Conservation (phyloP, 2,329 filamentous ascomycete genomes). For the Alternaria arbusti region DNA sequence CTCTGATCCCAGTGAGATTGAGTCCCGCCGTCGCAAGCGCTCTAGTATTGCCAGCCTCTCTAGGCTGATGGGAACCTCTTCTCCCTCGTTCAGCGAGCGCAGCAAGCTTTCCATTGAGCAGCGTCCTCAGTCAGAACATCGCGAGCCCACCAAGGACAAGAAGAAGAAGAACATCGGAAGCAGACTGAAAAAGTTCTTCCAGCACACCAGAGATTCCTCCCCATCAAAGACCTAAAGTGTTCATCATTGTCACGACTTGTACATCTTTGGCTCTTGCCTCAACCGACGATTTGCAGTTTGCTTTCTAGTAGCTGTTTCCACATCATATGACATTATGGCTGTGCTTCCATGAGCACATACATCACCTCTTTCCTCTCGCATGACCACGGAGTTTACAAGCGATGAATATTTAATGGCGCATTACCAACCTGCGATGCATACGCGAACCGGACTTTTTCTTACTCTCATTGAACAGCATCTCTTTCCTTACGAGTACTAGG, state of each 20-base stretch:
- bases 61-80: conserved; percentile 71
- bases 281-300: conserved; percentile 26
- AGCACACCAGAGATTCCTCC: conserved; percentile 50
- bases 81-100: conserved; percentile 68
- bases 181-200: conserved; percentile 76
- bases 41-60: conserved; percentile 80
- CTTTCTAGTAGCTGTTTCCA: conserved; percentile 25
- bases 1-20: conserved; percentile 49
- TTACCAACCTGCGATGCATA: conserved; percentile 38
- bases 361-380: conserved; percentile 37
- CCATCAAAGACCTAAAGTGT: conserved; percentile 27
- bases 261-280: conserved; percentile 21
- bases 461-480: conserved; percentile 37
- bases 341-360: conserved; percentile 25
- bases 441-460: conserved; percentile 38
- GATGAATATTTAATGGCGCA: conserved; percentile 49
- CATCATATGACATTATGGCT: conserved; percentile 46
- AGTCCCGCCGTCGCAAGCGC: conserved; percentile 69
- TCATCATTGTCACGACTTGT: conserved; percentile 7
- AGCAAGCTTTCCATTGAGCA: conserved; percentile 76
- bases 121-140: conserved; percentile 55
- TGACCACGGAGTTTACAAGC: conserved; percentile 46
- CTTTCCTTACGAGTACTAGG: conserved; percentile 31
- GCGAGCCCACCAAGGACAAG: conserved; percentile 65
- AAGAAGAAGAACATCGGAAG: conserved; percentile 74